Base-by-base conservation (phyloP, 2,329 filamentous ascomycete species). In the Fusarium hainanense region DNA sequence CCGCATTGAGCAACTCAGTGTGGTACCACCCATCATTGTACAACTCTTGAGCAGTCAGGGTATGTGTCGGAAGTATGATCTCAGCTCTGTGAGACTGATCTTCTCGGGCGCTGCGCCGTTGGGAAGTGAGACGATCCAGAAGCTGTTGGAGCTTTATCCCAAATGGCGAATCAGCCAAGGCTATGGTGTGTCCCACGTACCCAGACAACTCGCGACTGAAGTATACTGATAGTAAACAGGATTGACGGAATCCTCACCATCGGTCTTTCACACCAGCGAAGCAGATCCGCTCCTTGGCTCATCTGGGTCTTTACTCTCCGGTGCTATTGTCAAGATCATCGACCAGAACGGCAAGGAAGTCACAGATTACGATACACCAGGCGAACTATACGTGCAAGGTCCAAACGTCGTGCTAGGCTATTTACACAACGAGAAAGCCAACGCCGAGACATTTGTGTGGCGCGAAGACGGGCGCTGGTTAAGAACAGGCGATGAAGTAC, bases 391-490 rank as follows among this genome's bases (percentile, higher is more conserved):
- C 23, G 87, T 97, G 13, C 92, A 93, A 77, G 89, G 88, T 0
- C 94, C 93, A 0, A 90, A 90, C 2, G 88, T 97, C 2, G 90
- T 92, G 0, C 79, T 97, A 0, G 94, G 94, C 2, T 98, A 98
- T 73, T 81, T 97, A 47, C 92, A 97, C 79, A 97, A 97, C 75
- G 89, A 92, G 47, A 90, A 92, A 74, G 93, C 94, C 4, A 96
- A 90, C 23, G 85, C 87, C 51, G 93, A 97, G 77, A 96, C 94
- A 0, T 97, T 93, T 75, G 76, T 89, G 0, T 82, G 81, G 69
- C 66, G 30, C 1, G 28, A 69, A 2, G 90, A 94, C 68, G 89
- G 89, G 5, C 81, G 89, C 64, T 96, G 93, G 88, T 88, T 97
- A 84, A 88, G 87, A 37, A 97, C 94, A 0, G 94, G 94, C 9